Conservation (phyloP, 306 rosid species). For the Cyclanthera cordifolia region DNA sequence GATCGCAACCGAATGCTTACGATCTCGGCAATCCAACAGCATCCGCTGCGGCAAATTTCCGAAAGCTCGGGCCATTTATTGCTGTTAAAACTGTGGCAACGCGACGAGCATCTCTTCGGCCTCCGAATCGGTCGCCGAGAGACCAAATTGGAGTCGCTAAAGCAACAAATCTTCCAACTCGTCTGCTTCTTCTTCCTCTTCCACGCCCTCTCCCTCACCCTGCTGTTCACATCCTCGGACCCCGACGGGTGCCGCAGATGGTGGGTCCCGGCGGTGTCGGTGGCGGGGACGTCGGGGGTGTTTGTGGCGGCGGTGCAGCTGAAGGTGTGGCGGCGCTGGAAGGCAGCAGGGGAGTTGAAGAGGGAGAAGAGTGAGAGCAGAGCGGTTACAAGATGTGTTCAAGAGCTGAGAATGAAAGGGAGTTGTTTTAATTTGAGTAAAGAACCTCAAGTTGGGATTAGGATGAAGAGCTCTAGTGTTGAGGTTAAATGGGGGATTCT, state of each 20-base stretch:
- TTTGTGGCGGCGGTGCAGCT: conserved; percentile 41
- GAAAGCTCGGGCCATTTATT: conserved; percentile 69
- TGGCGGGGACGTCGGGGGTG: conserved; percentile 43
- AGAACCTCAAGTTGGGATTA: conserved; percentile 44
- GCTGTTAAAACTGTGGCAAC: conserved; percentile 78
- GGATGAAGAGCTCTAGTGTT: conserved; percentile 85
- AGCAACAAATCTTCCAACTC: conserved; percentile 54
- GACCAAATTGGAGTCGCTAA: conserved; percentile 37
- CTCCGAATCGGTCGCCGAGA: conserved; percentile 39
- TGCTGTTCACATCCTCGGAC: conserved; percentile 50
- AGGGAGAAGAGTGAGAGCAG: conserved; percentile 46
- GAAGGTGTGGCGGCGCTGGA: conserved; percentile 56
- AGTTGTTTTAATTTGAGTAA: conserved; percentile 67
- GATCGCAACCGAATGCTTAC: conserved; percentile 14
- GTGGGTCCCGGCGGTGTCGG: conserved; percentile 60
- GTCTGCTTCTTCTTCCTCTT: conserved; percentile 58
- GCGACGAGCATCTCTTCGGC: conserved; percentile 61
- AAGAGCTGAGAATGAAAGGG: conserved; percentile 89
- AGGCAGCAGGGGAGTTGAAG: conserved; percentile 41
- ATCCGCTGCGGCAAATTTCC: conserved; percentile 69
- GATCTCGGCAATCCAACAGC: conserved; percentile 56
- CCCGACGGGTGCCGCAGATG: conserved; percentile 37
- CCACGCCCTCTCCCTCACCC: conserved; percentile 50
- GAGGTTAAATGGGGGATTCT: conserved; percentile 73
- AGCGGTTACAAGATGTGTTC: conserved; percentile 43